Base-by-base conservation (phyloP, 176 grass and related monocot species). In the Secale cereale region DNA sequence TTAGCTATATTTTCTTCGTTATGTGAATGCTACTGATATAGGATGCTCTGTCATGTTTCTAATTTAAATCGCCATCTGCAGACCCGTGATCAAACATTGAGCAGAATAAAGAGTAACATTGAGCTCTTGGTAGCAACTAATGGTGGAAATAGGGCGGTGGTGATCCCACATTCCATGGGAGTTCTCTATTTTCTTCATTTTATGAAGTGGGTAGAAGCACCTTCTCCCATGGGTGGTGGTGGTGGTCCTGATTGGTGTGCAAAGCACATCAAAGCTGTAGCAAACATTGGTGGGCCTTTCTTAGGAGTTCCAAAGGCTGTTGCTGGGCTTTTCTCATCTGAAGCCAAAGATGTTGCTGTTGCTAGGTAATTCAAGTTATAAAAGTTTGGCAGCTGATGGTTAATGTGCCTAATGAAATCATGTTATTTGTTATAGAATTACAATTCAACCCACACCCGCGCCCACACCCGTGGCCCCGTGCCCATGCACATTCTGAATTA, bases 181-280 rank as follows among this genome's bases (percentile, higher is more conserved):
- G 97, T 89, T 43, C 90, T 99, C 28, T 99, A 99, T 82, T 99
- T 99, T 87, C 81, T 99, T 56, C 97, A 99, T 92, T 99, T 99
- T 85, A 99, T 99, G 91, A 99, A 99, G 75, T 99, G 97, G 97
- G 97, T 99, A 17, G 97, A 99, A 71, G 91, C 93, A 83, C 97
- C 94, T 86, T 50, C 90, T 91, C 97, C 97, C 46, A 91, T 94
- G 88, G 97, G 97, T 25, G 94, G 94, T 15, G 97, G 97, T 1
- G 97, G 97, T 12, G 97, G 97, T 66, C 90, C 89, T 33, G 87
- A 92, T 81, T 99, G 97, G 93, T 99, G 97, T 70, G 94, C 92
- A 36, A 91, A 87, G 61, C 91, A 99, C 84, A 99, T 99, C 75
- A 99, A 99, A 94, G 79, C 97, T 54, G 91, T 99, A 68, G 77